A percentile compares a stretch with the other conserved stretches of the same genome.
Conservation (phyloP, 2,329 filamentous ascomycete genomes). For the Trichoderma afroharzianum region DNA sequence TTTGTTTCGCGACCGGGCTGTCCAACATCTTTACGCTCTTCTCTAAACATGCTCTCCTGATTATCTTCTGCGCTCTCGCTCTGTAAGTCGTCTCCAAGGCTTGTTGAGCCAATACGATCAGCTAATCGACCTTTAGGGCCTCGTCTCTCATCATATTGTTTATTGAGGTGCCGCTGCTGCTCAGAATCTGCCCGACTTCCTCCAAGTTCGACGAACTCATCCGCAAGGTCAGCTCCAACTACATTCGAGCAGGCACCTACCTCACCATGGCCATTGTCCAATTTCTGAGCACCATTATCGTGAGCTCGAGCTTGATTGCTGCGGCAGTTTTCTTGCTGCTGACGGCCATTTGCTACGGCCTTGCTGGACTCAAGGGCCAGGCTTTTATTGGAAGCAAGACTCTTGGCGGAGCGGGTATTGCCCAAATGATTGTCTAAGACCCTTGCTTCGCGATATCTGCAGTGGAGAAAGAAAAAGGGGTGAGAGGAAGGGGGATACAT, state of each 20-base stretch:
- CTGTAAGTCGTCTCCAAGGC: conserved; percentile 42
- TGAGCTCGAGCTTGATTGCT: conserved; percentile 72
- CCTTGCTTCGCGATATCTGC: not conserved
- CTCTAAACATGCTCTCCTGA: conserved; percentile 33
- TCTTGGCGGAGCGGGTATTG: conserved; percentile 85
- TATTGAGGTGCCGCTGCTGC: conserved; percentile 86
- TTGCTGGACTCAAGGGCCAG: conserved; percentile 78
- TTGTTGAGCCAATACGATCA: not conserved
- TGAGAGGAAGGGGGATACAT: not conserved
- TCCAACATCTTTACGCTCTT: conserved; percentile 61
- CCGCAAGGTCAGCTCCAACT: conserved; percentile 91
- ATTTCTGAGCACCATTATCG: conserved; percentile 71
- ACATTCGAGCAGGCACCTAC: conserved; percentile 91
- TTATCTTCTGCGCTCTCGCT: conserved; percentile 51
- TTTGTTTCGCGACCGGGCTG: conserved; percentile 67
- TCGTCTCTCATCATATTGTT: conserved; percentile 75
- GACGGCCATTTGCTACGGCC: conserved; percentile 74
- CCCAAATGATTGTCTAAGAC: conserved; percentile 90
- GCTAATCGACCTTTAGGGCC: conserved; percentile 44
- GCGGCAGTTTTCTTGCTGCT: conserved; percentile 77
- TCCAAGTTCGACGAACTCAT: conserved; percentile 83
- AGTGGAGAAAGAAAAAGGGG: not conserved
- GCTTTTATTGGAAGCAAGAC: conserved; percentile 93
- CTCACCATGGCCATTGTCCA: conserved; percentile 74
- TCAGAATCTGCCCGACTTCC: conserved; percentile 96